These are phyloP conservation scores for Aquilaria sinensis DNA, from an alignment of 345 rosid species.

Conservation along the genomic window DNA sequence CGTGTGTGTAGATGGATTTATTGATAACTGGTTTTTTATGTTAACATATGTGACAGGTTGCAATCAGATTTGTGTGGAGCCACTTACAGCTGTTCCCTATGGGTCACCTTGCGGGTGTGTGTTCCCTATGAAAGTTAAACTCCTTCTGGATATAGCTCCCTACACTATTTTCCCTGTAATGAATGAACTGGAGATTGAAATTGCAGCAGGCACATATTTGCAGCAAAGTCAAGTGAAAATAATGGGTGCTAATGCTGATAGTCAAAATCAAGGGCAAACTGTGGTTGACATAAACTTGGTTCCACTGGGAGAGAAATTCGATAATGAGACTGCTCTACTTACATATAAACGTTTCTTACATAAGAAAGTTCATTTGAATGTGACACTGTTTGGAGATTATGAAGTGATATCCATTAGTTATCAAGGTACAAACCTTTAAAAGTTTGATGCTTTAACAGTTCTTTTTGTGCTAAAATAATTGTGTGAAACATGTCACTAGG, in stretches of 20 bases:
- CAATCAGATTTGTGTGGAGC: conserved; percentile 81
- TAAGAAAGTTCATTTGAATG: conserved; percentile 68
- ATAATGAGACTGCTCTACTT: conserved; percentile 85
- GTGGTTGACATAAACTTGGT: conserved; percentile 85
- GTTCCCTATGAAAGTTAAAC: conserved; percentile 90
- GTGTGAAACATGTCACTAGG: conserved; percentile 37
- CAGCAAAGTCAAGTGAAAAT: conserved; percentile 96
- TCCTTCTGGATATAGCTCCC: conserved; percentile 78
- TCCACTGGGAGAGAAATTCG: conserved; percentile 97
- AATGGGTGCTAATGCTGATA: conserved; percentile 97
- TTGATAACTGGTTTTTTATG: conserved; percentile 6
- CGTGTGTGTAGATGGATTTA: too few species aligned
- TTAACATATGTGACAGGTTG: conserved; percentile 54
- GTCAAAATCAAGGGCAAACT: conserved; percentile 81
- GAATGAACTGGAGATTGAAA: conserved; percentile 88
- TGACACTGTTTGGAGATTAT: conserved; percentile 77
- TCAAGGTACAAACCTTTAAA: conserved; percentile 56
- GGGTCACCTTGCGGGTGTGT: conserved; percentile 99
- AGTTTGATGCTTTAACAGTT: conserved; percentile 8
- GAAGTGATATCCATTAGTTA: conserved; percentile 65
- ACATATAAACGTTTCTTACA: conserved; percentile 74
- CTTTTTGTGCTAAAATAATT: conserved; percentile 5
- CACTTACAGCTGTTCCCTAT: conserved; percentile 80
- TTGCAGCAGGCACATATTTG: conserved; percentile 89
- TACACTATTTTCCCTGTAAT: conserved; percentile 79